Percentiles rank a stretch among this genome's conserved stretches.
Evolutionary conservation across 2,329 filamentous ascomycete genomes (phyloP).

Genomic region (Alternaria angustiovoidea): DNA sequence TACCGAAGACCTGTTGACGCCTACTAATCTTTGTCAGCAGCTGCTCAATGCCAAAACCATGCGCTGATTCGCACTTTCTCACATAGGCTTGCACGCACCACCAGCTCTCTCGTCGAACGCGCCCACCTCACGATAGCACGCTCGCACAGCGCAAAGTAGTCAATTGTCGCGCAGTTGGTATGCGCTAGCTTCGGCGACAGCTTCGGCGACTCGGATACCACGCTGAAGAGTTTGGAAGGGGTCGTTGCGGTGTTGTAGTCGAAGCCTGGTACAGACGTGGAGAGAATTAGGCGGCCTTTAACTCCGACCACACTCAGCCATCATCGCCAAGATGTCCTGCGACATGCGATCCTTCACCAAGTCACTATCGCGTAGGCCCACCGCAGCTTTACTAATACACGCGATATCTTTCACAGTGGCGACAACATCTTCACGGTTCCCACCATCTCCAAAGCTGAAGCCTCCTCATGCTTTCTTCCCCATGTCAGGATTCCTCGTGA

Average conservation of each 20-base stretch:
- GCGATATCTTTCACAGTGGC: slow-evolving; percentile 20
- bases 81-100: slow-evolving; percentile 4
- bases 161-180: neutral
- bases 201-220: slow-evolving; percentile 11
- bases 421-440: neutral
- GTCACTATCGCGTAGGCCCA: slow-evolving; percentile 9
- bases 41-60: neutral
- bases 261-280: slow-evolving; percentile 8
- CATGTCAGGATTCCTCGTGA: neutral
- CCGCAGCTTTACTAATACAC: slow-evolving; percentile 14
- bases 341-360: slow-evolving; percentile 11
- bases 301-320: slow-evolving; percentile 25
- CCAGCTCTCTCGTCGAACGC: slow-evolving; percentile 8
- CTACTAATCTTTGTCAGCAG: slow-evolving; percentile 11
- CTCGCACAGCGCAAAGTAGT: neutral
- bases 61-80: slow-evolving; percentile 12
- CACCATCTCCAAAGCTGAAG: neutral
- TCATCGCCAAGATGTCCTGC: slow-evolving; percentile 16
- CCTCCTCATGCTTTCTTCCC: neutral
- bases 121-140: slow-evolving; percentile 11
- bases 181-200: slow-evolving; percentile 20
- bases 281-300: slow-evolving; percentile 28
- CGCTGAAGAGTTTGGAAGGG: neutral
- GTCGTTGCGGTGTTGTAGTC: slow-evolving; percentile 10
- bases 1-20: neutral